Evolutionary conservation across 805 yeast species (phyloP), one percentile per base, ranked within the genome.

Genomic region (Candida endomychidarum): DNA sequence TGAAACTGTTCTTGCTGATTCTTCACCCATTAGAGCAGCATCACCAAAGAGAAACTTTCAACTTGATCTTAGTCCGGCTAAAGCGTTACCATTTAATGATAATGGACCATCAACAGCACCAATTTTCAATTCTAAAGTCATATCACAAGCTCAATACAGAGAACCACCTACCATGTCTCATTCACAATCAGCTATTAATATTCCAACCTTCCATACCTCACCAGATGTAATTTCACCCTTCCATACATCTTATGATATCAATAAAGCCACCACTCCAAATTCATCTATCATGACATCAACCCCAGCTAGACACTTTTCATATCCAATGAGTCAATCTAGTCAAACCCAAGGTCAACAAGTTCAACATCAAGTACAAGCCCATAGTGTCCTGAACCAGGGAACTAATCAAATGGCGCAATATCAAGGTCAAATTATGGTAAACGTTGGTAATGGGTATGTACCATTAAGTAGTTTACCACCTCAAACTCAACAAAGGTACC

Each of bases 1-100:
- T 41, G 72, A 60, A 31, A 68, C 74, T 1, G 69, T 66, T 6
- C 33, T 67, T 8, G 74, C 70, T 1, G 62, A 65, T 33, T 61
- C 72, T 2, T 67, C 73, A 6, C 74, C 74, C 1, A 45, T 47
- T 11, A 58, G 56, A 38, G 32, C 26, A 12, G 28, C 15, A 23
- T 39, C 42, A 14, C 48, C 46, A 2, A 36, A 20, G 12, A 33
- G 33, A 12, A 34, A 42, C 7, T 43, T 57, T 22, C 47, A 42
- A 23, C 48, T 57, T 18, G 61, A 58, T 37, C 42, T 46, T 8
- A 28, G 32, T 3, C 40, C 40, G 19, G 53, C 57, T 15, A 43
- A 38, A 14, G 28, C 25, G 6, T 22, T 26, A 15, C 33, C 34
- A 12, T 25, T 14, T 11, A 31, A 35, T 10, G 20, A 39, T 11